Conservation (phyloP, 192 early-diverging fungal species). For the Entrophospora sp. region DNA sequence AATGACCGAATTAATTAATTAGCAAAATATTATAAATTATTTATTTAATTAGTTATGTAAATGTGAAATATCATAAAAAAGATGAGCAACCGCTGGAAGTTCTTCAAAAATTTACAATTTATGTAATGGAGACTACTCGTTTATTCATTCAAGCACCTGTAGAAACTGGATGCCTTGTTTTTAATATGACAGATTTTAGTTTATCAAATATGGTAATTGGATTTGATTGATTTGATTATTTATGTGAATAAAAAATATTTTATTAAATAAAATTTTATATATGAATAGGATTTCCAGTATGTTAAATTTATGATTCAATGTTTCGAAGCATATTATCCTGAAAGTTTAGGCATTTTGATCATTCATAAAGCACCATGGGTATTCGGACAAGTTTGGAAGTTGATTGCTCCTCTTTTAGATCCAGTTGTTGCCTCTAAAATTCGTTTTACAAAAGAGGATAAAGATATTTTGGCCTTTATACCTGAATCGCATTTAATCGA, state of each 20-base stretch:
- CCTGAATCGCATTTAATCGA: conserved; percentile 47
- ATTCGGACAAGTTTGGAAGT: conserved; percentile 75
- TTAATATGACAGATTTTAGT: conserved; percentile 36
- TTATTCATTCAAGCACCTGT: conserved; percentile 56
- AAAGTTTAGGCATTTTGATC: conserved; percentile 70
- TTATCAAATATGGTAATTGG: conserved; percentile 36
- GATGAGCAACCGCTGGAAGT: conserved; percentile 52
- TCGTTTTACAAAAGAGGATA: conserved; percentile 53
- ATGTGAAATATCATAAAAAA: conserved; percentile 44
- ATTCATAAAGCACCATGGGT: conserved; percentile 88
- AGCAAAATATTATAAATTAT: not conserved
- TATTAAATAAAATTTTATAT: too few relatives aligned
- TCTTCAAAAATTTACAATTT: conserved; percentile 58
- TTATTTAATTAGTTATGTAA: conserved; percentile 48
- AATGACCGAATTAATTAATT: too few relatives aligned
- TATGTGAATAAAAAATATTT: too few relatives aligned
- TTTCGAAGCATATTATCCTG: conserved; percentile 87
- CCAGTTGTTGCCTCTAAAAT: conserved; percentile 86
- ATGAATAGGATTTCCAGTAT: conserved; percentile 29
- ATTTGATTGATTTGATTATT: too few relatives aligned
- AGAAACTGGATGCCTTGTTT: conserved; percentile 44
- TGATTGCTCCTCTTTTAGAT: conserved; percentile 77
- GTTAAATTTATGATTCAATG: conserved; percentile 69
- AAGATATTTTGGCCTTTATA: conserved; percentile 59
- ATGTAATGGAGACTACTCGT: conserved; percentile 66